Conservation (phyloP, 371 early-diverging fungal genomes). For the Mortierella sp. region DNA sequence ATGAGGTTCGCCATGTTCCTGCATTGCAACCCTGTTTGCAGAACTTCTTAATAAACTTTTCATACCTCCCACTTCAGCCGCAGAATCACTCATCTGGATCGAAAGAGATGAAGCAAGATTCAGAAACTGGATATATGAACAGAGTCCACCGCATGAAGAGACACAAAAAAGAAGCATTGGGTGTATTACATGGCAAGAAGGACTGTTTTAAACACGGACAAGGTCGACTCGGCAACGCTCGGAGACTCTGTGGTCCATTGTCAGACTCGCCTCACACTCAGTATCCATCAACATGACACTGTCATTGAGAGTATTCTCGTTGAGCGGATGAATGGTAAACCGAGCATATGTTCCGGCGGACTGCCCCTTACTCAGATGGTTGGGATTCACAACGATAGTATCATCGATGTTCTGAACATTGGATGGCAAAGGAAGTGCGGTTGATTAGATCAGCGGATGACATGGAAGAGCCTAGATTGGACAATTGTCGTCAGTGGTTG, state of each 20-base stretch:
- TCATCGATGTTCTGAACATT: constrained; percentile 63
- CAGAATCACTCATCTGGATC: no score
- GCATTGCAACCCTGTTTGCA: no score
- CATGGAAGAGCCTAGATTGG: background rate
- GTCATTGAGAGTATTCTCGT: constrained; percentile 24
- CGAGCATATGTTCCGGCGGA: constrained; percentile 81
- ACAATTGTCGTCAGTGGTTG: background rate
- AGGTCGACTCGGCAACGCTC: constrained; percentile 71
- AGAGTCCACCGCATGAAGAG: no score
- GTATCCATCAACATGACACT: constrained; percentile 40
- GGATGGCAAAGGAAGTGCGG: background rate
- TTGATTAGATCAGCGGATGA: background rate
- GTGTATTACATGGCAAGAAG: no score
- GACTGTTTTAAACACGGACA: constrained; percentile 59
- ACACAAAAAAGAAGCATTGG: no score
- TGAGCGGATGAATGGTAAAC: constrained; percentile 74
- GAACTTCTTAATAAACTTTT: no score
- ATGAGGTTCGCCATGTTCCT: no score
- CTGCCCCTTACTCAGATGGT: constrained; percentile 69
- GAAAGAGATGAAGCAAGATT: no score
- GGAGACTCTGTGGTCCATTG: constrained; percentile 39
- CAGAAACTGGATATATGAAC: no score
- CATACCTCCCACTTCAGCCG: no score
- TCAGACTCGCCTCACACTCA: constrained; percentile 25
- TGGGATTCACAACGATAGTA: constrained; percentile 85